phyloP scores from a whole-genome alignment of 768 basidiomycete genomes.

The Gyrodon lividus region DNA sequence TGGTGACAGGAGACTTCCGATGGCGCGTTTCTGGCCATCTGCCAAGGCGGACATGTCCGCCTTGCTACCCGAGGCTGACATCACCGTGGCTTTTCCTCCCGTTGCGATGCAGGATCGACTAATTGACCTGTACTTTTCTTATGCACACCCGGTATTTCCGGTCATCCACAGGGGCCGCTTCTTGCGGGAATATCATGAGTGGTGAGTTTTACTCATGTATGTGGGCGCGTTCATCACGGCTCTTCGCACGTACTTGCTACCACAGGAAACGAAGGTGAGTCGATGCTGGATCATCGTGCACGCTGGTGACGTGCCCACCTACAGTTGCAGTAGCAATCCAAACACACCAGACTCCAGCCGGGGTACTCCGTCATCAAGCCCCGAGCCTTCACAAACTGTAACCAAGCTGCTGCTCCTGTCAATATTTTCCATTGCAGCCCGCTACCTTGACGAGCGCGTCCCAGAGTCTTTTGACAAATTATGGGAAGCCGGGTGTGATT shows the following conservation, averaged over 20 bases:
- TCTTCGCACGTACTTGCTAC: constrained; percentile 1
- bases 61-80: constrained; percentile 42
- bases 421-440: constrained; percentile 80
- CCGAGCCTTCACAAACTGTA: constrained; percentile 59
- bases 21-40: constrained; percentile 74
- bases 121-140: constrained; percentile 74
- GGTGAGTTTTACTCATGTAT: constrained; percentile 34
- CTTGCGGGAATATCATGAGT: constrained; percentile 56
- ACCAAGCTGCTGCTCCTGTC: constrained; percentile 72
- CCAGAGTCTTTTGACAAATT: constrained; percentile 53
- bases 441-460: constrained; percentile 54
- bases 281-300: neutral
- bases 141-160: constrained; percentile 82
- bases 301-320: constrained; percentile 17
- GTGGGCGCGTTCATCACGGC: neutral
- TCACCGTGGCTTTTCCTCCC: constrained; percentile 57
- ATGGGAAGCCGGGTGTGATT: constrained; percentile 69
- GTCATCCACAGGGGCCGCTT: constrained; percentile 75
- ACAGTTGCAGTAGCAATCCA: constrained; percentile 35
- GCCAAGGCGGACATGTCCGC: constrained; percentile 41
- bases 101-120: constrained; percentile 63
- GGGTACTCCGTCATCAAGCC: constrained; percentile 12
- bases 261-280: constrained; percentile 29
- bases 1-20: constrained; percentile 58
- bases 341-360: constrained; percentile 26